Percentiles rank a stretch among this genome's conserved stretches.
Evolutionary conservation across 2,329 filamentous ascomycete genomes (phyloP).

Genomic region (Scytalidium lignicola): DNA sequence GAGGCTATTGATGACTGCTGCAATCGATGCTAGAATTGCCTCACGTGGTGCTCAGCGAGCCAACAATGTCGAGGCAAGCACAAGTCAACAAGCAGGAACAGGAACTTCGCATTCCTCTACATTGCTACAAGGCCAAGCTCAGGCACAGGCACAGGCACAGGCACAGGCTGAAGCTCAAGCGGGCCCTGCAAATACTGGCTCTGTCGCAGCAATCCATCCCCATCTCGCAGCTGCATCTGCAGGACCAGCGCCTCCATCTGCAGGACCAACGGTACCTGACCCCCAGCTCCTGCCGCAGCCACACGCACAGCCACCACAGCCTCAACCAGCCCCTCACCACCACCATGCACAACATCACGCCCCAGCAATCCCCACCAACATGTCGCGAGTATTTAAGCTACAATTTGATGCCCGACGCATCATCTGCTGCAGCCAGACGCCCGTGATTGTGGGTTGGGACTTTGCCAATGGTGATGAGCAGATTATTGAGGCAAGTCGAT

Average conservation of each 20-base stretch:
- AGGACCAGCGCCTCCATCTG: constrained; percentile 33
- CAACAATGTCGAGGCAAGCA: background rate
- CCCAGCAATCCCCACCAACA: constrained; percentile 24
- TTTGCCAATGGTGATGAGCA: constrained; percentile 85
- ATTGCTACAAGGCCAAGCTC: constrained; percentile 15
- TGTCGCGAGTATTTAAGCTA: constrained; percentile 80
- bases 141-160: constrained; percentile 28
- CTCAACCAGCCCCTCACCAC: constrained; percentile 11
- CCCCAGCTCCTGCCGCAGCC: constrained; percentile 1
- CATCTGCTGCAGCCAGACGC: constrained; percentile 89
- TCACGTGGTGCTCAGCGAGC: background rate
- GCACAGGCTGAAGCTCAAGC: constrained; percentile 5
- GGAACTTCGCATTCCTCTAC: too few relatives aligned
- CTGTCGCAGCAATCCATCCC: too few relatives aligned
- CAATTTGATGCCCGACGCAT: constrained; percentile 94
- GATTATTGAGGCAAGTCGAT: constrained; percentile 69
- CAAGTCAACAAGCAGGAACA: too few relatives aligned
- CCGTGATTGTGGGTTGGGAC: constrained; percentile 93
- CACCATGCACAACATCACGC: constrained; percentile 13
- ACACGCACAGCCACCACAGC: constrained; percentile 1
- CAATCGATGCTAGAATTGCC: constrained; percentile 1
- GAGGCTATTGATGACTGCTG: background rate
- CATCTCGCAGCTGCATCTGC: constrained; percentile 4
- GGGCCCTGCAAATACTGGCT: background rate
- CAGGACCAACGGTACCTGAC: constrained; percentile 11